phyloP scores from a whole-genome alignment of 2,329 filamentous ascomycete species.

The Ilyonectria robusta region DNA sequence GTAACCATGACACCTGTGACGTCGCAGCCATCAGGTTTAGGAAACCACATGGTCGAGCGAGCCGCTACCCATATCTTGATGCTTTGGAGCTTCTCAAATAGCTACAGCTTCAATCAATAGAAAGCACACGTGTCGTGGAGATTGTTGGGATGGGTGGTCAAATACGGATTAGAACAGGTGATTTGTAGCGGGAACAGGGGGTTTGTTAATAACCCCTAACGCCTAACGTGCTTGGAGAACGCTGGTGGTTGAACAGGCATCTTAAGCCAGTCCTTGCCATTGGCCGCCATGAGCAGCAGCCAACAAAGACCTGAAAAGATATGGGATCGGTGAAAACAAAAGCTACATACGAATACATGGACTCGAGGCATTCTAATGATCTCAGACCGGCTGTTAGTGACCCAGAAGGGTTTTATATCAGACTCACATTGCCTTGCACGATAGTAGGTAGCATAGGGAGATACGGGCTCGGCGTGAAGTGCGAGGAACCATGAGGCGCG shows the following conservation, averaged over 20 bases:
- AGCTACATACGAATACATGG: slow-evolving; percentile 6
- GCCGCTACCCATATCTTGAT: slow-evolving; percentile 21
- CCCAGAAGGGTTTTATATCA: neutral
- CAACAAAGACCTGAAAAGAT: slow-evolving; percentile 3
- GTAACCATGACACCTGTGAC: slow-evolving; percentile 3
- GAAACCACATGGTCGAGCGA: neutral
- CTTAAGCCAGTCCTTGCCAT: neutral
- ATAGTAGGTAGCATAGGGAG: slow-evolving; percentile 1
- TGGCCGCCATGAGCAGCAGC: slow-evolving; percentile 4
- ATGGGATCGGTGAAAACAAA: slow-evolving; percentile 11
- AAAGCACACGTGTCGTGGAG: slow-evolving; percentile 10
- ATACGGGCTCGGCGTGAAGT: slow-evolving; percentile 5
- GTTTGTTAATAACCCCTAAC: slow-evolving; percentile 6
- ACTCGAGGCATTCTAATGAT: slow-evolving; percentile 15
- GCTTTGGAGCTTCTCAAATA: slow-evolving; percentile 16
- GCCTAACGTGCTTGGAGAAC: slow-evolving; percentile 3
- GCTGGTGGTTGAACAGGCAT: neutral
- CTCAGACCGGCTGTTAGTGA: neutral
- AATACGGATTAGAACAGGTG: neutral
- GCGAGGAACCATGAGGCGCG: neutral
- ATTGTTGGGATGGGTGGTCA: neutral
- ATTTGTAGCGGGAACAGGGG: slow-evolving; percentile 1
- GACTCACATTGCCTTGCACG: slow-evolving; percentile 11
- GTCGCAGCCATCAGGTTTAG: neutral
- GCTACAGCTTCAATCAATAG: slow-evolving; percentile 8